phyloP scores from a whole-genome alignment of 2,329 filamentous ascomycete species.

The Colletotrichum filicis region DNA sequence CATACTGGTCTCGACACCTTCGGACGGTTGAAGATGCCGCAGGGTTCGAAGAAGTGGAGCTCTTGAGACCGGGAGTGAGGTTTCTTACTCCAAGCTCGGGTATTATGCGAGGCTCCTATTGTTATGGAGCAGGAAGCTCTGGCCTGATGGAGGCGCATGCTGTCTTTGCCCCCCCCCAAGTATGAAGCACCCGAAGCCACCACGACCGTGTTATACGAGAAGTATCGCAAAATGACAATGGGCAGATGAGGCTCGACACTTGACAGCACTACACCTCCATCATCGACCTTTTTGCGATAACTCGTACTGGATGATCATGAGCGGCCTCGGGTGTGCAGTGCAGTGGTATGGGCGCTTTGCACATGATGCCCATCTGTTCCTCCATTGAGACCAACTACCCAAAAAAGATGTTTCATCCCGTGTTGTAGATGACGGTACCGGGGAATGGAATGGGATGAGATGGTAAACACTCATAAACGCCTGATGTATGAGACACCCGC shows the following conservation, averaged over 20 bases:
- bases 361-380: not conserved
- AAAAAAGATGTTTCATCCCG: conserved; percentile 30
- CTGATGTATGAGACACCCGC: conserved; percentile 26
- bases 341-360: not conserved
- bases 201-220: not conserved
- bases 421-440: conserved; percentile 8
- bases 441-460: conserved; percentile 17
- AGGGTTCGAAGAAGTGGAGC: conserved; percentile 10
- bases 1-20: not conserved
- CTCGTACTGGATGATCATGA: not conserved
- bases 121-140: not conserved
- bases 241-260: too few relatives aligned
- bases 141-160: not conserved
- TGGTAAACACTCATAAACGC: conserved; percentile 31
- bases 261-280: too few relatives aligned
- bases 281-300: too few relatives aligned
- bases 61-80: not conserved
- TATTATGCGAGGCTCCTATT: not conserved
- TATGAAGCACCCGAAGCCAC: not conserved
- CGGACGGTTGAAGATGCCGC: not conserved
- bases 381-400: not conserved
- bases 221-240: not conserved
- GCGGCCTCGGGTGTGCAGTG: not conserved
- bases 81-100: not conserved
- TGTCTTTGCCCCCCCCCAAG: not conserved